Evolutionary conservation across 164 flowering plant genomes (phyloP).

Genomic region (Stephania japonica): DNA sequence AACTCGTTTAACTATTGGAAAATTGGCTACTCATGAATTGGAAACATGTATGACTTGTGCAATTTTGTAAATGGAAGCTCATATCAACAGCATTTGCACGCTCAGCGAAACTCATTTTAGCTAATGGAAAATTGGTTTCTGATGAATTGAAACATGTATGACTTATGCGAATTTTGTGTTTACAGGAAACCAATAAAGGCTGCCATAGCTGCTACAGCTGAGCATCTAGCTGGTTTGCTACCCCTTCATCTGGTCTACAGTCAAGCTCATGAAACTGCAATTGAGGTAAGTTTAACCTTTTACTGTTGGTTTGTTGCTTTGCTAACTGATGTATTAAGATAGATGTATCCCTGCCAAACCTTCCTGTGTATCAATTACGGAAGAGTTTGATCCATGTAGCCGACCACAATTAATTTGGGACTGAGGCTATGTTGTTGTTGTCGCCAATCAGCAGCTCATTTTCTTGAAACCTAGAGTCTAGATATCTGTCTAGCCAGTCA

Average conservation of each 20-base stretch:
- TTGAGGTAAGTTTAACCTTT: slow-evolving; percentile 53
- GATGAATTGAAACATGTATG: no score
- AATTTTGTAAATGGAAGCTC: background rate
- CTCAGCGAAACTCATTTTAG: background rate
- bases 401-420: no score
- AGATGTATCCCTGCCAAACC: background rate
- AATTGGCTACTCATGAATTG: background rate
- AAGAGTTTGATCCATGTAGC: no score
- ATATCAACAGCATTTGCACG: background rate
- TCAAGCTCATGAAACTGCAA: slow-evolving; percentile 90
- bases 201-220: slow-evolving; percentile 86
- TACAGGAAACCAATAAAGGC: slow-evolving; percentile 90
- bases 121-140: no score
- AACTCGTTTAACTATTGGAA: background rate
- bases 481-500: no score
- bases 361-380: no score
- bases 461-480: no score
- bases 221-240: slow-evolving; percentile 93
- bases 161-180: slow-evolving; percentile 12
- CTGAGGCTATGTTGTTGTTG: no score
- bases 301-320: background rate
- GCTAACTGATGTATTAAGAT: background rate
- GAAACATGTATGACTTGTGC: background rate
- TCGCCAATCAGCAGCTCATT: no score
- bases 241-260: slow-evolving; percentile 95